These are phyloP conservation scores for Colletotrichum horii DNA, from an alignment of 2,329 filamentous ascomycete genomes.

Conservation along the genomic window DNA sequence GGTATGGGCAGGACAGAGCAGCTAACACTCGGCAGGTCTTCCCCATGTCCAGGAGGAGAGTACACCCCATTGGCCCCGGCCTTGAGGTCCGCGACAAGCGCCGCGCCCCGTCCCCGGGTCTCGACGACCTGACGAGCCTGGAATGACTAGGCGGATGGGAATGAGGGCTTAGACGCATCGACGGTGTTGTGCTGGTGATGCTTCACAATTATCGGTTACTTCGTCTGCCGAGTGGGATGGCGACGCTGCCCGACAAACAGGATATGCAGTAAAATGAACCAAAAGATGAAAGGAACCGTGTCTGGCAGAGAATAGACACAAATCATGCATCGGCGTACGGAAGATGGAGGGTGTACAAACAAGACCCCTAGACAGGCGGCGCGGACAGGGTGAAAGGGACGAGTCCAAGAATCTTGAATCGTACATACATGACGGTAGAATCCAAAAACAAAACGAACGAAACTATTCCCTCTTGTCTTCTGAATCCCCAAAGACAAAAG, in stretches of 20 bases:
- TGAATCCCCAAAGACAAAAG: background rate
- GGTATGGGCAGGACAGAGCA: background rate
- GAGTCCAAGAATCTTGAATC: background rate
- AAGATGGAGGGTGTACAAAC: background rate
- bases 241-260: background rate
- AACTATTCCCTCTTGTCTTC: background rate
- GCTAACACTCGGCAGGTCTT: conserved; percentile 52
- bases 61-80: conserved; percentile 77
- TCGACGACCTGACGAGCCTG: conserved; percentile 72
- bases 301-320: background rate
- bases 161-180: background rate
- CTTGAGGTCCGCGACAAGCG: conserved; percentile 79
- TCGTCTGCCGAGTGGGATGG: background rate
- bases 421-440: background rate
- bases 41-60: conserved; percentile 63
- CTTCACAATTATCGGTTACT: background rate
- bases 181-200: background rate
- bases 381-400: background rate
- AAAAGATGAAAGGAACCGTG: background rate
- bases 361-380: background rate
- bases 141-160: conserved; percentile 53
- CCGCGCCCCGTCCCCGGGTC: conserved; percentile 57
- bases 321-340: conserved; percentile 7
- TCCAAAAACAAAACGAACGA: background rate
- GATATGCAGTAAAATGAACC: background rate